These are phyloP conservation scores for Zygotorulaspora sp. DNA, from an alignment of 805 yeast genomes.

Conservation along the genomic window DNA sequence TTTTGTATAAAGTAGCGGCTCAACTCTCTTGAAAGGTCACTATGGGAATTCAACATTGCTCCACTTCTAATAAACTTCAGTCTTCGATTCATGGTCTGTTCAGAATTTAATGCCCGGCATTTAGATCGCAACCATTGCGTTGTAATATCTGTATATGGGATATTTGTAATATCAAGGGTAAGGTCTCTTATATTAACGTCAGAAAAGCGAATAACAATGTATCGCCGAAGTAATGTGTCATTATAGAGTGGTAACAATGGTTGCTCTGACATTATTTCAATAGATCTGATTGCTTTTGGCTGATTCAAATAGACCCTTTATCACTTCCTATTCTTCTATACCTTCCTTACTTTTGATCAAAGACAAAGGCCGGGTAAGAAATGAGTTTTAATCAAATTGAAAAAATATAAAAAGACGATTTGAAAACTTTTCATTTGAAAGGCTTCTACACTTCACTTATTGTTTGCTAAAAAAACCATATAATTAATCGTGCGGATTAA, in stretches of 20 bases:
- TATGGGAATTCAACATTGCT: conserved; percentile 21
- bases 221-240: conserved; percentile 4
- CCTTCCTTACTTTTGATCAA: no score
- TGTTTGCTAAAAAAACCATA: conserved; percentile 20
- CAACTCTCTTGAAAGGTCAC: conserved; percentile 18
- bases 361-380: no score
- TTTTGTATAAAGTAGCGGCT: conserved; percentile 16
- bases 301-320: neutral
- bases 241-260: conserved; percentile 20
- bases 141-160: conserved; percentile 20
- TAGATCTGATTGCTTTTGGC: neutral
- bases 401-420: no score
- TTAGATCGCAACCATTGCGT: conserved; percentile 30
- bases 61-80: conserved; percentile 32
- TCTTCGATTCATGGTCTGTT: conserved; percentile 18
- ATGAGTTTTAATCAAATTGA: no score
- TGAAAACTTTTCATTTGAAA: neutral
- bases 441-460: neutral
- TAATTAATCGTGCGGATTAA: conserved; percentile 55
- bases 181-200: conserved; percentile 30
- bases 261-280: conserved; percentile 22
- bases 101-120: conserved; percentile 25
- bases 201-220: conserved; percentile 29
- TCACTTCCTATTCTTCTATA: no score
- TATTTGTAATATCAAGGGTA: conserved; percentile 25